phyloP scores from a whole-genome alignment of 805 yeast genomes.

The Teunomyces lycoperdinae region DNA sequence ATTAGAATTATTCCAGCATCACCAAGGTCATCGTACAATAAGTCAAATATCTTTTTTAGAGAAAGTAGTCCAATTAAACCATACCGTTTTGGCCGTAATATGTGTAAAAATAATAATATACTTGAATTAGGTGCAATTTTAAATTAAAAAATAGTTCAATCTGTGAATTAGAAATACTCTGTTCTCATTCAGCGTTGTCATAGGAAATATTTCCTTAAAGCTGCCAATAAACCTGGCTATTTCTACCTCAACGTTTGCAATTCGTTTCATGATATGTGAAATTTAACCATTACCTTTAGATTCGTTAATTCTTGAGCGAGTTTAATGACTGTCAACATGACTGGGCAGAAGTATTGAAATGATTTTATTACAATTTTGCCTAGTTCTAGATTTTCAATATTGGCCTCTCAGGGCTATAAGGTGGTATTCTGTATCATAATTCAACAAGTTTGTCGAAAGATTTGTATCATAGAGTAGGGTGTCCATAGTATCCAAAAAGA shows the following conservation, averaged over 20 bases:
- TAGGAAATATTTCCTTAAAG: slow-evolving; percentile 7
- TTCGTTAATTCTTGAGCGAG: slow-evolving; percentile 26
- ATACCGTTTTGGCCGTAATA: slow-evolving; percentile 15
- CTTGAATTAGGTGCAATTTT: slow-evolving; percentile 13
- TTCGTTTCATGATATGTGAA: slow-evolving; percentile 27
- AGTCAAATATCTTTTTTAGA: slow-evolving; percentile 13
- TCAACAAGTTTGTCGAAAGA: slow-evolving; percentile 4
- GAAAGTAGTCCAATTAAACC: slow-evolving; percentile 14
- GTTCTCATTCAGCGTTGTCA: background rate
- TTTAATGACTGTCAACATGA: slow-evolving; percentile 29
- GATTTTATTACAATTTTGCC: slow-evolving; percentile 41
- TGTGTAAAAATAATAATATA: slow-evolving; percentile 17
- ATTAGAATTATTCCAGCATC: slow-evolving; percentile 1
- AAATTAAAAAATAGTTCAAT: slow-evolving; percentile 13
- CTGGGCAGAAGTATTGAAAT: slow-evolving; percentile 27
- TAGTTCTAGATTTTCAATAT: slow-evolving; percentile 33
- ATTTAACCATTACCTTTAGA: slow-evolving; percentile 40
- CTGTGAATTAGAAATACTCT: slow-evolving; percentile 8
- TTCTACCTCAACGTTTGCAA: slow-evolving; percentile 34
- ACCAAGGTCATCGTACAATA: slow-evolving; percentile 14
- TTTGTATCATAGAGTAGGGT: slow-evolving; percentile 24
- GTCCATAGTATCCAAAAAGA: slow-evolving; percentile 42
- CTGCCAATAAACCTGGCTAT: slow-evolving; percentile 24
- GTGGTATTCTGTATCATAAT: slow-evolving; percentile 51
- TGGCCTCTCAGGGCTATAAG: slow-evolving; percentile 32